A percentile compares a stretch with the other conserved stretches of the same genome.
These are phyloP conservation scores for Fomitopsis serialis DNA, from an alignment of 768 basidiomycete genomes.

Conservation along the genomic window DNA sequence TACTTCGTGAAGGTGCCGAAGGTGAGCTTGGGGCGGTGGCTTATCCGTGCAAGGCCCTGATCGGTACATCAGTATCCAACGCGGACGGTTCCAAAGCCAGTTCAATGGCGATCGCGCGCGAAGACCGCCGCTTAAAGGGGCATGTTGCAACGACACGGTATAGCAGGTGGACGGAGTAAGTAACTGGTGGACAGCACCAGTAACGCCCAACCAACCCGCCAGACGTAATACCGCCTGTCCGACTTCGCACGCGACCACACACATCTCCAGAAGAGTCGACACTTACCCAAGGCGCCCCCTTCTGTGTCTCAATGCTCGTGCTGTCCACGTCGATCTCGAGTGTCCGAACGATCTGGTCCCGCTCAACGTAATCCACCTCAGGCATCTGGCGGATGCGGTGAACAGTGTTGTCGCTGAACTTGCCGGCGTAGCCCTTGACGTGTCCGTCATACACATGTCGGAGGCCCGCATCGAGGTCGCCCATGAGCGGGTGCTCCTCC, in stretches of 20 bases:
- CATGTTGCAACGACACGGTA: too few relatives aligned
- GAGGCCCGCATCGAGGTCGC: slow-evolving; percentile 48
- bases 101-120: too few relatives aligned
- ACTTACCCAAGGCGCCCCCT: slow-evolving; percentile 81
- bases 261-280: background rate
- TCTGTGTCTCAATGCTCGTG: slow-evolving; percentile 38
- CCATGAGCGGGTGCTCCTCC: slow-evolving; percentile 45
- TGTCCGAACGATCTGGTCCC: slow-evolving; percentile 87
- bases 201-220: too few relatives aligned
- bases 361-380: slow-evolving; percentile 90
- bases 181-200: too few relatives aligned
- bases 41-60: slow-evolving; percentile 95
- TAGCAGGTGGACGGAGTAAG: too few relatives aligned
- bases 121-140: too few relatives aligned
- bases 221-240: too few relatives aligned
- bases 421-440: slow-evolving; percentile 76
- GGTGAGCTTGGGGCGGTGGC: slow-evolving; percentile 71
- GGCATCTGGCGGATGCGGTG: slow-evolving; percentile 76
- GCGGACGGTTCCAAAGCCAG: too few relatives aligned
- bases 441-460: slow-evolving; percentile 74
- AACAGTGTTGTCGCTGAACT: slow-evolving; percentile 64
- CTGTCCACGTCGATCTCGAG: slow-evolving; percentile 43
- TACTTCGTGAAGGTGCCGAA: slow-evolving; percentile 86
- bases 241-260: too few relatives aligned
- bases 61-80: too few relatives aligned